A percentile compares a stretch with the other conserved stretches of the same genome.
phyloP scores from a whole-genome alignment of 2,329 filamentous ascomycete genomes.

The Beauveria australis region DNA sequence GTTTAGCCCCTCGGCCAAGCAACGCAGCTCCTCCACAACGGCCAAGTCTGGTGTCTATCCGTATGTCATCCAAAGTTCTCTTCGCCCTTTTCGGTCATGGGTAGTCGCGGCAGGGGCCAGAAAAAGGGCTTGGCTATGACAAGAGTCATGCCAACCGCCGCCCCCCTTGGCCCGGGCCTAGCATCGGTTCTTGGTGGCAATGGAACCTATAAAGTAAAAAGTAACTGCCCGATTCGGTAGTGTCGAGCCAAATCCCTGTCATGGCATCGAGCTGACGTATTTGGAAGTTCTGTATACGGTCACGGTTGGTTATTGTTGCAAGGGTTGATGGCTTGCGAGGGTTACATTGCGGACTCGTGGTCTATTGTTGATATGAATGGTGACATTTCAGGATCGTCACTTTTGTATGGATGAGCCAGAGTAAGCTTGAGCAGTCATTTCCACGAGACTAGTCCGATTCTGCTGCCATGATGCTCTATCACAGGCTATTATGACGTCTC shows the following conservation, averaged over 20 bases:
- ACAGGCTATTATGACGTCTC: neutral
- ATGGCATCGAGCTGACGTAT: neutral
- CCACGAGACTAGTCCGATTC: neutral
- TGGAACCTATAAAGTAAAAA: neutral
- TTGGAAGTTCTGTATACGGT: neutral
- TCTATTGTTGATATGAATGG: neutral
- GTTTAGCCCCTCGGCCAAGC: neutral
- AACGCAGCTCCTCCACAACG: neutral
- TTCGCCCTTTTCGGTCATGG: neutral
- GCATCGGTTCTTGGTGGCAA: neutral
- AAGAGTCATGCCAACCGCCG: neutral
- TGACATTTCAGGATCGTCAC: neutral
- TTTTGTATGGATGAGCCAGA: neutral
- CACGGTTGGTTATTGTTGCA: neutral
- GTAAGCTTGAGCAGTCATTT: neutral
- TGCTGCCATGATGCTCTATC: neutral
- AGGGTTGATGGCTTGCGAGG: neutral
- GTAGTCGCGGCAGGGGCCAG: neutral
- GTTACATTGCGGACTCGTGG: neutral
- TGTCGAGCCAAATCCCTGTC: neutral
- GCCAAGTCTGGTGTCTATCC: neutral
- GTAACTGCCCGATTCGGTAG: slow-evolving; percentile 7
- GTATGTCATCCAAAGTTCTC: neutral
- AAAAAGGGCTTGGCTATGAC: neutral
- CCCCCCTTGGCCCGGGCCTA: neutral